Evolutionary conservation across 2,329 filamentous ascomycete genomes (phyloP).

Genomic region (Xylariaceae sp.): DNA sequence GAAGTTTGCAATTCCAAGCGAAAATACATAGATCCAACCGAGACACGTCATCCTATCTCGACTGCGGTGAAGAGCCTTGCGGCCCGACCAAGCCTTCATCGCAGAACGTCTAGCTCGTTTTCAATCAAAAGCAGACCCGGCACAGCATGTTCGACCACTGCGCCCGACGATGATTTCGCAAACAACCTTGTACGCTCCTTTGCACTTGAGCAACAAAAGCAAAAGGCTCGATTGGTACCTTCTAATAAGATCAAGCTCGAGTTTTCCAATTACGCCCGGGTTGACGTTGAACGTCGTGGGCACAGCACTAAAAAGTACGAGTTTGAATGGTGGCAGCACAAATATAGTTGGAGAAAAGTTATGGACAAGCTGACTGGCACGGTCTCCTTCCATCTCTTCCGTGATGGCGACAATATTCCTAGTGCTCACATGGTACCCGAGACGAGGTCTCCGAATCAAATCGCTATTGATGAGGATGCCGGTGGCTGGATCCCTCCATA

Average conservation of each 20-base stretch:
- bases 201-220: constrained; percentile 28
- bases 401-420: constrained; percentile 56
- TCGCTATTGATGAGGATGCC: constrained; percentile 66
- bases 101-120: constrained; percentile 33
- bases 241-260: constrained; percentile 84
- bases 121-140: constrained; percentile 30
- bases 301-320: constrained; percentile 73
- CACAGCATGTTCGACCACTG: constrained; percentile 32
- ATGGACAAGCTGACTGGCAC: constrained; percentile 63
- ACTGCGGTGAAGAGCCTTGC: constrained; percentile 46
- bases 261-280: constrained; percentile 94
- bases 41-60: constrained; percentile 38
- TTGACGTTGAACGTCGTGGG: constrained; percentile 72
- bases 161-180: constrained; percentile 30
- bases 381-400: constrained; percentile 76
- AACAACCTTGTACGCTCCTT: constrained; percentile 26
- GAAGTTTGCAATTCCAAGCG: constrained; percentile 85
- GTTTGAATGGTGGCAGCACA: constrained; percentile 89
- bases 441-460: constrained; percentile 66
- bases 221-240: constrained; percentile 42
- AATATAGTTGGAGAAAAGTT: constrained; percentile 79
- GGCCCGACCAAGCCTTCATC: constrained; percentile 33
- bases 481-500: constrained; percentile 90
- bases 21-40: constrained; percentile 57
- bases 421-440: constrained; percentile 86